Evolutionary conservation across 2,329 filamentous ascomycete genomes (phyloP), one percentile per base, ranked within the genome.

Genomic region (Rugonectria rugulosa): DNA sequence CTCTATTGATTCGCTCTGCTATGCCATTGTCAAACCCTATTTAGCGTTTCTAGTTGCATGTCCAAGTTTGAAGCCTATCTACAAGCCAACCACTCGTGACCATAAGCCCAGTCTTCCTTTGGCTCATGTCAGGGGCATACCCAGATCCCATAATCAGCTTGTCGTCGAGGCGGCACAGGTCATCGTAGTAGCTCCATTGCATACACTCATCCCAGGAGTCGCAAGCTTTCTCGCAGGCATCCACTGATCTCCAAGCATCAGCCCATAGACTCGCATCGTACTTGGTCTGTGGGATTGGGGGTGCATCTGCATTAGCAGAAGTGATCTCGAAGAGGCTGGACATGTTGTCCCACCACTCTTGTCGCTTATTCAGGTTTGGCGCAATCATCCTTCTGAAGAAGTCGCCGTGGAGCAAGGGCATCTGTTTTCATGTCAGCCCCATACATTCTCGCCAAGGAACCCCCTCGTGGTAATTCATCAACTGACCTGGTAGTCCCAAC

Each of bases 291-390:
- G 65, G 58, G 1, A n/a, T 36, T 0, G 62, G 57, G 6, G 57
- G 51, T 14, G 36, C 37, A 11, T 54, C 45, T 36, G 56, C 53
- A 56, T 64, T 67, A 42, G 34, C 56, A 14, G 65, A 67, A 6
- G 59, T 58, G 5, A 67, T 52, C 19, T 63, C 60, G 50, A 51
- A 67, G 11, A 46, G 24, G 14, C 41, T 57, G 14, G 63, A 48
- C 42, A 56, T 56, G 45, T 67, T 67, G 31, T 67, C 62, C 65
- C 65, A 67, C 65, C 65, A 67, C 40, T 67, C 49, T 6, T 38
- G 36, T 15, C 38, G 46, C 20, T 59, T 34, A n/a, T 64, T 50
- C 31, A 67, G 58, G 19, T 40, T 54, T 6, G 60, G 62, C 1
- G 63, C 57, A 29, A 67, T 60, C 42, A 60, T 60, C 6, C 55